phyloP scores from a whole-genome alignment of 2,329 filamentous ascomycete genomes.

The Cladobotryum mycophilum region DNA sequence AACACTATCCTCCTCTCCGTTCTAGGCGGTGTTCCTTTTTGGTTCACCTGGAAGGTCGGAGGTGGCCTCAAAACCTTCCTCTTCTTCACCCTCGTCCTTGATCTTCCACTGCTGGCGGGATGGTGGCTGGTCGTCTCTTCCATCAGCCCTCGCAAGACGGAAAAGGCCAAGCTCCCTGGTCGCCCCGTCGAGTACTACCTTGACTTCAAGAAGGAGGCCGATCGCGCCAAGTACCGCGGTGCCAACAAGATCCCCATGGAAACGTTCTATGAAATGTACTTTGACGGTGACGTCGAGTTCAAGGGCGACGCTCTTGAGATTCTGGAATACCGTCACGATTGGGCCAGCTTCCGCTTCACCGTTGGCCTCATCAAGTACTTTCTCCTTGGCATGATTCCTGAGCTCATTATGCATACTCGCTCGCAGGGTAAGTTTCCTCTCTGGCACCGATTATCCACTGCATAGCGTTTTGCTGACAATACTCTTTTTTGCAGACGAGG shows the following conservation, averaged over 20 bases:
- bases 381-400: conserved; percentile 78
- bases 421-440: conserved; percentile 55
- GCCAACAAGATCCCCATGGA: conserved; percentile 80
- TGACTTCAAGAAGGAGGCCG: conserved; percentile 64
- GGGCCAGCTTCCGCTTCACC: conserved; percentile 92
- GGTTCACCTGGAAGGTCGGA: conserved; percentile 77
- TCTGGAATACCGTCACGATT: conserved; percentile 92
- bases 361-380: conserved; percentile 80
- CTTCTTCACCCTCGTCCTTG: conserved; percentile 74
- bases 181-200: conserved; percentile 88
- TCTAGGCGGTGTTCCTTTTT: conserved; percentile 66
- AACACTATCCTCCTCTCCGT: conserved; percentile 69
- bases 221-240: conserved; percentile 63
- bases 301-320: conserved; percentile 87
- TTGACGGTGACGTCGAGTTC: conserved; percentile 89
- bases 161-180: conserved; percentile 82
- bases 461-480: conserved; percentile 8
- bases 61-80: conserved; percentile 84
- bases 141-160: conserved; percentile 82
- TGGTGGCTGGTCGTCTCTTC: conserved; percentile 81
- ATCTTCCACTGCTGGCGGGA: conserved; percentile 68
- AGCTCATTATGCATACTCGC: conserved; percentile 86
- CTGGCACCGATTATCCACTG: neutral
- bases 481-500: conserved; percentile 53
- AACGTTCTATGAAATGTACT: conserved; percentile 97